Base-by-base conservation (phyloP, 2,329 filamentous ascomycete genomes). In the Penicillium sp. region DNA sequence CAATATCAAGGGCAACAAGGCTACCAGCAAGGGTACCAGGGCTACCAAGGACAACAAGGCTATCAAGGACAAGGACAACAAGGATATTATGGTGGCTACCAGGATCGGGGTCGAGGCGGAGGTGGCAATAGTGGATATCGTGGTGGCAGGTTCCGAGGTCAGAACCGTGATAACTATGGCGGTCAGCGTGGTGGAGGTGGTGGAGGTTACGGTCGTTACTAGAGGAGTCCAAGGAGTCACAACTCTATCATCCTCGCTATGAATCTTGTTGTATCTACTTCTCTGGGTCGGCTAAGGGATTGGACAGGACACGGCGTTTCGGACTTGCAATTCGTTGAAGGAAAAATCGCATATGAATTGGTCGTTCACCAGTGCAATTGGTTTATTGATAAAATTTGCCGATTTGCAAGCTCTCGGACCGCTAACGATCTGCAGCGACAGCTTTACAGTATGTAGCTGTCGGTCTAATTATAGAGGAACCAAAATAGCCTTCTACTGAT, bases 161-260 rank as follows among this genome's bases (percentile, higher is more conserved):
- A 62, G 55, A 69, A 70, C 59, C 71, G 72, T 44, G 69, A 72
- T 55, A 65, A 75, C 46, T 67, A 71, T 60, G 62, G 67, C 44
- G 65, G 67, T n/a, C 66, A 72, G 41, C 69, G 63, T 43, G 67
- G 70, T 54, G 74, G 75, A 60, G 65, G 67, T 22, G 65, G 63
- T 46, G 67, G 70, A 53, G 74, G 76, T 56, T 77, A 78, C 63
- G 73, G 73, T 35, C 70, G 75, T 27, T 78, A 78, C 63, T 74
- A 69, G 46, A 49, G 31, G 54, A 39, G 58, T 59, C 41, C 39
- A 27, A 40, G 39, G 35, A 24, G 19, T 36, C 24, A 22, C 6
- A 3, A 36, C 27, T 54, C 33, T 37, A 22, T 22, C 14, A 47
- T 50, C 36, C 46, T 49, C 35, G 27, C 22, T 39, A 53, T 43